Evolutionary conservation across 2,329 filamentous ascomycete species (phyloP), one percentile per base, ranked within the genome.

Genomic region (Colletotrichum sp.): DNA sequence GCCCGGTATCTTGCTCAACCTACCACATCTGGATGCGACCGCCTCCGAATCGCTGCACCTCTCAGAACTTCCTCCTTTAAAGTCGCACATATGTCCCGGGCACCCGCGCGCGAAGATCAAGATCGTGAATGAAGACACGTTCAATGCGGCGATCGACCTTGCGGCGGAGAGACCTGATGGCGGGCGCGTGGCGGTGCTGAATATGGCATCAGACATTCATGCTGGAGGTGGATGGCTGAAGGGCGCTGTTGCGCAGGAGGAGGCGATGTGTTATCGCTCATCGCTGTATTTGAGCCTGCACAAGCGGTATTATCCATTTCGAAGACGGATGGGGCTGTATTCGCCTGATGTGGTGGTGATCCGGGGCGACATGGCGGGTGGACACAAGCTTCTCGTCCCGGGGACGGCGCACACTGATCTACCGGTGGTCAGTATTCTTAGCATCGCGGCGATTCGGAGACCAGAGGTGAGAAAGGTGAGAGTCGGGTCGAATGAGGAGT

Each of bases 211-310:
- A 66, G 87, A 90, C 62, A 78, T 82, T 5, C 82, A 79, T 16
- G 87, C 90, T 0, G 93, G 92, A n/a, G 93, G 93, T 24, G 92
- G 92, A 21, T 94, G 92, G 88, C 80, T 88, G 6, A 87, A 87
- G 48, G 93, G 93, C 43, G 86, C 91, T 70, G 82, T 90, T 34
- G 92, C 93, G 0, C 93, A 95, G 81, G 93, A 95, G 83, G 93
- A 95, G 84, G 89, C 90, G 4, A 86, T 95, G 8, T 94, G 92
- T 83, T 92, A 92, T 80, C 89, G 92, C 58, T 91, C 88, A 61
- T 89, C 90, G 1, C 87, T 92, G 9, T 87, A 82, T 32, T 79
- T 87, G 34, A 88, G 88, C 24, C 83, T 92, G 1, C 83, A 86
- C 73, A 77, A 80, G 26, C 77, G 80, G 18, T 89, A 88, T 79